Conservation (phyloP, 2,329 filamentous ascomycete genomes). For the Sclerotinia spermophila region DNA sequence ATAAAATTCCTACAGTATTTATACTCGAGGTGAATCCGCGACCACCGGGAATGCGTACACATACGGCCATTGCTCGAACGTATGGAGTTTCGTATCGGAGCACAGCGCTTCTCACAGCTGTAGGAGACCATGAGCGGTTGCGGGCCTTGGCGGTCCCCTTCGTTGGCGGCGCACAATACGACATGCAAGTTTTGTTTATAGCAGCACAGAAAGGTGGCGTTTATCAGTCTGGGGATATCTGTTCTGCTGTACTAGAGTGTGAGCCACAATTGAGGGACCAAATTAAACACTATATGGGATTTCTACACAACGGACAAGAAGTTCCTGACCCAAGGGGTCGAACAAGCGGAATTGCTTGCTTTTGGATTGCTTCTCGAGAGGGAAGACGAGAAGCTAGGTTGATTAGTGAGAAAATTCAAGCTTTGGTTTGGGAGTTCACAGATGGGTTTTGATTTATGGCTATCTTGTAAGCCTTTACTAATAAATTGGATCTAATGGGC, state of each 20-base stretch:
- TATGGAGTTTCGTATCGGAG: background rate
- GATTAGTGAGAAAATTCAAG: background rate
- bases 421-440: background rate
- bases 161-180: background rate
- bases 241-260: background rate
- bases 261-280: background rate
- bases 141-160: background rate
- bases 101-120: background rate
- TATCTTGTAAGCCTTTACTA: background rate
- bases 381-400: background rate
- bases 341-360: background rate
- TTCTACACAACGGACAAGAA: background rate
- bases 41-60: background rate
- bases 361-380: background rate
- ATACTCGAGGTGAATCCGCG: background rate
- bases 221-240: background rate
- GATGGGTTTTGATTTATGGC: background rate
- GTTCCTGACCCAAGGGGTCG: background rate
- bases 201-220: conserved; percentile 1
- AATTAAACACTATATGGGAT: background rate
- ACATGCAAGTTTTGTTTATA: background rate
- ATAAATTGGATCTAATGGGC: background rate
- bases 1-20: background rate
- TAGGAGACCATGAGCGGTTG: background rate
- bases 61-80: background rate